These are phyloP conservation scores for Neurospora sp. DNA, from an alignment of 495 filamentous ascomycete genomes.

Conservation along the genomic window DNA sequence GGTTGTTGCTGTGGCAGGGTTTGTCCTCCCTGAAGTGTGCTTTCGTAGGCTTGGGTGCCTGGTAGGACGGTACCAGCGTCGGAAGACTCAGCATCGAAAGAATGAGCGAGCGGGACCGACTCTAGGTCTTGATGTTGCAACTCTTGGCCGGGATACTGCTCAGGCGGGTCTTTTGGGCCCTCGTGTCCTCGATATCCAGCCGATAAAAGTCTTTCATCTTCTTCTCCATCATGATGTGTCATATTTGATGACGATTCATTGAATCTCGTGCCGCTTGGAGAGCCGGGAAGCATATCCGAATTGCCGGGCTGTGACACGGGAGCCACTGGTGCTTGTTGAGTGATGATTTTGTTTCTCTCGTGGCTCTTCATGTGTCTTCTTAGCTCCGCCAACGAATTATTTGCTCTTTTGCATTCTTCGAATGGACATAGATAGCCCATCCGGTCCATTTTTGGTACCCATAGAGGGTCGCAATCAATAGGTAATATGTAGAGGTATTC, in stretches of 20 bases:
- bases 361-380: neutral
- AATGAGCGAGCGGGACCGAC: neutral
- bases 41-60: neutral
- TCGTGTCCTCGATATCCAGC: neutral
- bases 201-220: no score
- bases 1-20: neutral
- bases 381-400: neutral
- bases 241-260: no score
- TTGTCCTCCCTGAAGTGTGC: neutral
- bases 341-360: neutral
- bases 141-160: neutral
- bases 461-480: neutral
- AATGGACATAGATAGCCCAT: neutral
- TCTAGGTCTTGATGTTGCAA: neutral
- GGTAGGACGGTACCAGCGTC: neutral
- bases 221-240: no score
- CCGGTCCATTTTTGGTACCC: neutral
- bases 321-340: neutral
- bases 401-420: fast-evolving
- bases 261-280: no score
- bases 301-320: neutral
- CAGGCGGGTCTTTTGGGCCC: neutral
- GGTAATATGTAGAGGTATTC: neutral
- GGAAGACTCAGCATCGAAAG: neutral
- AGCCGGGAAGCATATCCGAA: neutral